A percentile compares a stretch with the other conserved stretches of the same genome.
These are phyloP conservation scores for Centaurea solstitialis DNA, from an alignment of 129 eudicot genomes.

Conservation along the genomic window DNA sequence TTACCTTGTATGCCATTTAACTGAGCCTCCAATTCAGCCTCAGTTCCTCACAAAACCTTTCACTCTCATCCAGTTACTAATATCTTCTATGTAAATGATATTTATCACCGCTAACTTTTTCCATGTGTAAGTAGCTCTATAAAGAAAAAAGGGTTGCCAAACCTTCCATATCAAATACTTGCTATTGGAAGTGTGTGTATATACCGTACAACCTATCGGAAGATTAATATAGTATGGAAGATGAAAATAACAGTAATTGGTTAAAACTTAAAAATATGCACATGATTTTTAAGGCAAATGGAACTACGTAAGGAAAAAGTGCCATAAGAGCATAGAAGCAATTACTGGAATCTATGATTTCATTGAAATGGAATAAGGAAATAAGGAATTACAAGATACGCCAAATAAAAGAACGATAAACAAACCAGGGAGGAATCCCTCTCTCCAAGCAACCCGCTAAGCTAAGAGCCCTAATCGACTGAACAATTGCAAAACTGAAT, in stretches of 20 bases:
- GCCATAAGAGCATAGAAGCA: too few species aligned
- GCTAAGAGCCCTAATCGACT: too few species aligned
- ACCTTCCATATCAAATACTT: slow-evolving; percentile 7
- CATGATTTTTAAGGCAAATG: background rate
- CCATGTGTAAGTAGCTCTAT: slow-evolving; percentile 6
- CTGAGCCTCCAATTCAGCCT: background rate
- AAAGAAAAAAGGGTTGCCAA: background rate
- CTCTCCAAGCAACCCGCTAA: too few species aligned
- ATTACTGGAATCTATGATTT: too few species aligned
- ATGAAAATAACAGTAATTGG: background rate
- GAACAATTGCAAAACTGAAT: too few species aligned
- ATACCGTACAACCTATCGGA: background rate
- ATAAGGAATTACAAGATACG: too few species aligned
- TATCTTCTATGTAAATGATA: background rate
- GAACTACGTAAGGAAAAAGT: background rate
- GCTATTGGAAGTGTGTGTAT: background rate
- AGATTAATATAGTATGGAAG: background rate
- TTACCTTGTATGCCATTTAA: background rate
- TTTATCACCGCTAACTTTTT: slow-evolving; percentile 1
- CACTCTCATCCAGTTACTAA: background rate
- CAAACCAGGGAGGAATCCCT: too few species aligned
- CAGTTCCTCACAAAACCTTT: slow-evolving; percentile 6
- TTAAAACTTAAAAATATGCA: background rate
- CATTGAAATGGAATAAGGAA: too few species aligned
- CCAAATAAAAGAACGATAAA: too few species aligned